Conservation (phyloP, 768 basidiomycete genomes). For the Amanita pallidorosea region DNA sequence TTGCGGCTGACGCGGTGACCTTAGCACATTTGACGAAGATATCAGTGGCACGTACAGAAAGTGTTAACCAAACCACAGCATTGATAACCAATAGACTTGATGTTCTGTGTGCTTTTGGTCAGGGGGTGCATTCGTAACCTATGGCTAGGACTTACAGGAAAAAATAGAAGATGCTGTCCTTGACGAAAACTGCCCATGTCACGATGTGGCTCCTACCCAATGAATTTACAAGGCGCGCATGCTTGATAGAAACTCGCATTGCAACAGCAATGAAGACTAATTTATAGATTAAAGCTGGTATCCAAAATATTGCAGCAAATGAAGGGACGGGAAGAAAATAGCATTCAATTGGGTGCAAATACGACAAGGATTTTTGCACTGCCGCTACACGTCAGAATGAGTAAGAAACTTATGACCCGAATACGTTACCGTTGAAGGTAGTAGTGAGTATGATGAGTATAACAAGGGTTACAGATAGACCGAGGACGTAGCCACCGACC, state of each 20-base stretch:
- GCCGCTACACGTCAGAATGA: background rate
- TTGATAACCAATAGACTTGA: constrained; percentile 11
- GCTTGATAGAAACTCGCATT: constrained; percentile 10
- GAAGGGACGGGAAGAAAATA: constrained; percentile 3
- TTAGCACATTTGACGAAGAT: background rate
- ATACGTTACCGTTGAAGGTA: constrained; percentile 9
- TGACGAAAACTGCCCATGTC: constrained; percentile 14
- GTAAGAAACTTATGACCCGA: background rate
- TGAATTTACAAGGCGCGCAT: constrained; percentile 4
- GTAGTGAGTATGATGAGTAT: constrained; percentile 8
- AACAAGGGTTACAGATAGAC: constrained; percentile 10
- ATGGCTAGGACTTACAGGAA: constrained; percentile 13
- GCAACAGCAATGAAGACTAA: constrained; percentile 12
- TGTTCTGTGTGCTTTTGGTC: constrained; percentile 8
- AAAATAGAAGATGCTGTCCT: constrained; percentile 17
- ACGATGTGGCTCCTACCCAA: constrained; percentile 3
- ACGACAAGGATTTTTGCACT: background rate
- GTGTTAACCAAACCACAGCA: constrained; percentile 11
- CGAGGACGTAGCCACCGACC: constrained; percentile 8
- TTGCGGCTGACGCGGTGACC: constrained; percentile 8
- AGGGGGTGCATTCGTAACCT: background rate
- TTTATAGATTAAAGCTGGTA: constrained; percentile 15
- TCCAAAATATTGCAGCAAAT: constrained; percentile 15
- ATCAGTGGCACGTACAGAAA: constrained; percentile 10
- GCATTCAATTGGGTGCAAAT: background rate